These are phyloP conservation scores for Ophiostoma triangulosporum DNA, from an alignment of 2,329 filamentous ascomycete genomes.

Conservation along the genomic window DNA sequence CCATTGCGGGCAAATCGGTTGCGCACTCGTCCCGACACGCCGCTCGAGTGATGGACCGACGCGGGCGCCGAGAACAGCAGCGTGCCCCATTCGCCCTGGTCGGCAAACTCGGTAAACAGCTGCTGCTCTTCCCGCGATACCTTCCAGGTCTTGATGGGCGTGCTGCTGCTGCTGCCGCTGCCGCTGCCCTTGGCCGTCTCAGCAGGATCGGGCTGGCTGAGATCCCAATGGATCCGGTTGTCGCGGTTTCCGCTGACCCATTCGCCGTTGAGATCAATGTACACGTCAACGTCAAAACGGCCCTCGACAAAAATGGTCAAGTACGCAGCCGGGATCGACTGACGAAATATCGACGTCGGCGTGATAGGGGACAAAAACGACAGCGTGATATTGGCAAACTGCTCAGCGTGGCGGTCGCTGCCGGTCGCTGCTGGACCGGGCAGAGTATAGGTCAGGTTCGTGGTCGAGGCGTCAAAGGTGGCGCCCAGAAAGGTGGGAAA, in stretches of 20 bases:
- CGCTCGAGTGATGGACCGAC: slow-evolving; percentile 55
- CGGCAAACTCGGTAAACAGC: slow-evolving; percentile 59
- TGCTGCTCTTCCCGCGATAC: slow-evolving; percentile 47
- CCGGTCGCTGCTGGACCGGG: slow-evolving; percentile 10
- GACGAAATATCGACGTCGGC: slow-evolving; percentile 64
- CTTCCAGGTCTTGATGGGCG: slow-evolving; percentile 49
- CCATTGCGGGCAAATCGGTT: slow-evolving; percentile 57
- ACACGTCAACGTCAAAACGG: slow-evolving; percentile 47
- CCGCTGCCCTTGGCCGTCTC: slow-evolving; percentile 8
- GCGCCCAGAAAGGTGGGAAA: slow-evolving; percentile 23
- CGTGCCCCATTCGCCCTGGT: slow-evolving; percentile 74
- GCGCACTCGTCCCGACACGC: slow-evolving; percentile 51
- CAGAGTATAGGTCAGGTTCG: slow-evolving; percentile 30
- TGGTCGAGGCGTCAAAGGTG: slow-evolving; percentile 16
- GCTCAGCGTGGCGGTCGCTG: slow-evolving; percentile 9
- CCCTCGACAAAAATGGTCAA: slow-evolving; percentile 58
- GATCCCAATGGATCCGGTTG: slow-evolving; percentile 56
- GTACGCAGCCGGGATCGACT: slow-evolving; percentile 73
- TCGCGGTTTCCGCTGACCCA: slow-evolving; percentile 69
- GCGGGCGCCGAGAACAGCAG: slow-evolving; percentile 62
- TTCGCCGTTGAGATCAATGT: slow-evolving; percentile 58
- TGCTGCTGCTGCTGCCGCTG: too few species aligned
- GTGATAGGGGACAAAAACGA: slow-evolving; percentile 65
- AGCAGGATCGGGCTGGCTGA: slow-evolving; percentile 32
- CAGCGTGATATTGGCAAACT: slow-evolving; percentile 26